Evolutionary conservation across 139 green algal species (phyloP), one percentile per base, ranked within the genome.

Genomic region (Picochlorum costavermella): DNA sequence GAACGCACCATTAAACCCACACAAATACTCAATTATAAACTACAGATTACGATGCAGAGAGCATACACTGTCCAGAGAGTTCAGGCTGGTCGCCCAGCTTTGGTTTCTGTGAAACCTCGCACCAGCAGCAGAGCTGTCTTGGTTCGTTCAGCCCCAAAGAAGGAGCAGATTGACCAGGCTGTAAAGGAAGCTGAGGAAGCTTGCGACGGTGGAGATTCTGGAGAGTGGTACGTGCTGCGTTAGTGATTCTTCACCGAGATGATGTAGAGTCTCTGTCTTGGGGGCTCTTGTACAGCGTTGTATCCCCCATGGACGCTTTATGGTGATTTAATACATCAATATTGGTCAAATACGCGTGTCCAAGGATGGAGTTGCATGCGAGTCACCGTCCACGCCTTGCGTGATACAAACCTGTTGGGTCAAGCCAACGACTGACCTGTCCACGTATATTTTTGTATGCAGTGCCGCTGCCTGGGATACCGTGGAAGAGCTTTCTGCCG

Each of bases 381-480:
- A 40, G 33, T 8, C 33, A 12, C 13, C 25, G 51, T 29, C n/a
- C n/a, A 33, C 51, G 12, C 51, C 23, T 28, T 59, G 28, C 33
- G 6, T 59, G 5, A n/a, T 33, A 4, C 51, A 33, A 33, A 30
- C 23, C 14, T n/a, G n/a, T n/a, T n/a, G n/a, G n/a, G n/a, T n/a
- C n/a, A n/a, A n/a, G n/a, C n/a, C n/a, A n/a, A n/a, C n/a, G n/a
- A n/a, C 20, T 23, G 20, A 23, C 20, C 20, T 23, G 20, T 23
- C 20, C 20, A 23, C 20, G 20, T 23, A 23, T 23, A 23, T 23
- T 23, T 23, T 23, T 23, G 20, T 23, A 14, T 62, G 71, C 71
- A 77, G 71, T 44, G 71, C 71, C 25, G 29, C 71, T 51, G 71
- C 71, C 6, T 77, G 71, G 71, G 71, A 77, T 65, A 77, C 71